Evolutionary conservation across 2,329 filamentous ascomycete genomes (phyloP).

Genomic region (Botrytis porri): DNA sequence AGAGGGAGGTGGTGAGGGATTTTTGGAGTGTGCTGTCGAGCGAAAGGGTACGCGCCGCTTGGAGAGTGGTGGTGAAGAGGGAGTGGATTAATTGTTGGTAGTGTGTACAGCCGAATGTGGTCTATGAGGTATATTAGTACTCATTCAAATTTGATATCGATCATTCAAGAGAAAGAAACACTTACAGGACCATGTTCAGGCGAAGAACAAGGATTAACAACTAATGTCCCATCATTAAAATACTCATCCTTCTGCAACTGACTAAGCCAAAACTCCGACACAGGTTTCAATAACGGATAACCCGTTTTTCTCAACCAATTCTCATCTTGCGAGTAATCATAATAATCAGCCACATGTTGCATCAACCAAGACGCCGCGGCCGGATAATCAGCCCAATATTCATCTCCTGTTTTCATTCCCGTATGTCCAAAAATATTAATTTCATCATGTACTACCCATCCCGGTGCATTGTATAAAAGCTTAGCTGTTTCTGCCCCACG

Average conservation of each 20-base stretch:
- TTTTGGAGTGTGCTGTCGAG: conserved; percentile 36
- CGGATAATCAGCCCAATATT: conserved; percentile 44
- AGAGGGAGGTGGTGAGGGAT: conserved; percentile 43
- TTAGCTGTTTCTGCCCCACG: conserved; percentile 52
- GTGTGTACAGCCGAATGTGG: conserved; percentile 53
- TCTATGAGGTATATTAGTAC: conserved; percentile 24
- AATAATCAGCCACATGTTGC: conserved; percentile 57
- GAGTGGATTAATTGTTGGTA: conserved; percentile 52
- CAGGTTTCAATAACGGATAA: conserved; percentile 53
- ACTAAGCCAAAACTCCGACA: conserved; percentile 55
- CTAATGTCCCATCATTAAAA: conserved; percentile 50
- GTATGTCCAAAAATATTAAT: conserved; percentile 59
- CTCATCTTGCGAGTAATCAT: conserved; percentile 49
- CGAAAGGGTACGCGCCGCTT: background rate
- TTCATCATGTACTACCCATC: conserved; percentile 56
- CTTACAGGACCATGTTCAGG: conserved; percentile 50
- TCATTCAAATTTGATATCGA: too few relatives aligned
- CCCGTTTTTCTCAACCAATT: conserved; percentile 48
- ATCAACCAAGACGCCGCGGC: conserved; percentile 57
- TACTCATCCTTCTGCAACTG: conserved; percentile 51
- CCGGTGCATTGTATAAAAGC: conserved; percentile 51
- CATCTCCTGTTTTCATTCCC: conserved; percentile 45
- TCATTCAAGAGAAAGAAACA: background rate
- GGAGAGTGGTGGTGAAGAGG: conserved; percentile 22
- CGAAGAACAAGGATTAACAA: conserved; percentile 58